Evolutionary conservation across 164 flowering plant species (phyloP).

Genomic region (Liriodendron chinense): DNA sequence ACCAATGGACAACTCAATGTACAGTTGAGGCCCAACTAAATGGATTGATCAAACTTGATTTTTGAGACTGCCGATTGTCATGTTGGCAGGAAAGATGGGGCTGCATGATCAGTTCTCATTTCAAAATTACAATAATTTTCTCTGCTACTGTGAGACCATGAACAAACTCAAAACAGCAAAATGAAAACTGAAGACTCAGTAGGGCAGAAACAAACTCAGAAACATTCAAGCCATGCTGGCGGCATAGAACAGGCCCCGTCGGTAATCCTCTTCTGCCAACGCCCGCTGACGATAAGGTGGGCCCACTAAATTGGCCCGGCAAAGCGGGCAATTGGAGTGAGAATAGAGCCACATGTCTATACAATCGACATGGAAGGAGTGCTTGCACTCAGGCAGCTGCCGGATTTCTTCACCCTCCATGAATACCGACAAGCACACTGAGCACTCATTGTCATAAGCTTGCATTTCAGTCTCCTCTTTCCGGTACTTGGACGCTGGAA

Average conservation of each 20-base stretch:
- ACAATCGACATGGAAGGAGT: slow-evolving; percentile 57
- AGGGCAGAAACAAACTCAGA: neutral
- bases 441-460: slow-evolving; percentile 46
- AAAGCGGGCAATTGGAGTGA: slow-evolving; percentile 69
- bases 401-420: slow-evolving; percentile 50
- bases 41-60: no score
- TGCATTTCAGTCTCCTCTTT: slow-evolving; percentile 23
- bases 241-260: neutral
- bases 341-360: slow-evolving; percentile 82
- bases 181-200: no score
- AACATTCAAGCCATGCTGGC: slow-evolving; percentile 6
- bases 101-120: neutral
- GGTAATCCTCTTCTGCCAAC: neutral
- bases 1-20: no score
- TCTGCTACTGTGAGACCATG: neutral
- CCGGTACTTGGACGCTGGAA: slow-evolving; percentile 19
- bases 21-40: no score
- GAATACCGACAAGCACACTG: slow-evolving; percentile 67
- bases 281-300: neutral
- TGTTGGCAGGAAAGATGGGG: no score
- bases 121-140: neutral
- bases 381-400: slow-evolving; percentile 51
- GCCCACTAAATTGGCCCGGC: slow-evolving; percentile 34
- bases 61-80: no score
- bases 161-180: no score